These are phyloP conservation scores for Coemansia sp. DNA, from an alignment of 192 early-diverging fungal species.

Conservation along the genomic window DNA sequence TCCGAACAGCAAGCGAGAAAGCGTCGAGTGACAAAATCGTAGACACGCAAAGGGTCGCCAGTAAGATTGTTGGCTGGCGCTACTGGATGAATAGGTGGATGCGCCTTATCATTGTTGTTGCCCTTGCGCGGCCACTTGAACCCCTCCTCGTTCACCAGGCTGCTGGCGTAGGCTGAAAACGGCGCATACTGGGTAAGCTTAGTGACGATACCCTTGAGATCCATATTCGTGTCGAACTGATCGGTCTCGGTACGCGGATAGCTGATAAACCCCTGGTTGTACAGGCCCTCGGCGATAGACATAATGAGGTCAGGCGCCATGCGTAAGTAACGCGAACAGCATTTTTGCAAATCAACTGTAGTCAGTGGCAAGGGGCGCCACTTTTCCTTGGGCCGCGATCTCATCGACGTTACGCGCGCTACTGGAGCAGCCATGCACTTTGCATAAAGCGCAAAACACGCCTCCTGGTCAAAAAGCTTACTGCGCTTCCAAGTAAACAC, in stretches of 20 bases:
- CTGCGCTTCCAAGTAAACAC: constrained; percentile 77
- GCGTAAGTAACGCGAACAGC: constrained; percentile 67
- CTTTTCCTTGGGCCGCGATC: constrained; percentile 72
- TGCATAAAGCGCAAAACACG: constrained; percentile 74
- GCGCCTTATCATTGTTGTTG: constrained; percentile 90
- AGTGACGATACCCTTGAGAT: constrained; percentile 66
- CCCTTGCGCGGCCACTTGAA: constrained; percentile 81
- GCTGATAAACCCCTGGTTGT: constrained; percentile 87
- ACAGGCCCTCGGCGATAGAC: constrained; percentile 85
- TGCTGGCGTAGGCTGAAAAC: constrained; percentile 53
- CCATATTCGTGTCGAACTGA: constrained; percentile 77
- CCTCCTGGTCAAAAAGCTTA: constrained; percentile 76
- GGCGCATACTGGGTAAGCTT: constrained; percentile 60
- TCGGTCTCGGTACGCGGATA: constrained; percentile 98
- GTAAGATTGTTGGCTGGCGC: constrained; percentile 57
- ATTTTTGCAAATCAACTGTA: constrained; percentile 92
- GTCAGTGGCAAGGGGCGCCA: constrained; percentile 92
- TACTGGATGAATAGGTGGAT: constrained; percentile 97
- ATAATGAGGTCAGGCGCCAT: constrained; percentile 83
- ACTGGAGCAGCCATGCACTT: constrained; percentile 63
- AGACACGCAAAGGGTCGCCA: constrained; percentile 74
- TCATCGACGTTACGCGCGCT: constrained; percentile 65
- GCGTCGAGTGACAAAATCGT: constrained; percentile 84
- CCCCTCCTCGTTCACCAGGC: constrained; percentile 63
- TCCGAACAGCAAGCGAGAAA: constrained; percentile 94